Evolutionary conservation across 2,329 filamentous ascomycete genomes (phyloP).

Genomic region (Falciphora oryzae): DNA sequence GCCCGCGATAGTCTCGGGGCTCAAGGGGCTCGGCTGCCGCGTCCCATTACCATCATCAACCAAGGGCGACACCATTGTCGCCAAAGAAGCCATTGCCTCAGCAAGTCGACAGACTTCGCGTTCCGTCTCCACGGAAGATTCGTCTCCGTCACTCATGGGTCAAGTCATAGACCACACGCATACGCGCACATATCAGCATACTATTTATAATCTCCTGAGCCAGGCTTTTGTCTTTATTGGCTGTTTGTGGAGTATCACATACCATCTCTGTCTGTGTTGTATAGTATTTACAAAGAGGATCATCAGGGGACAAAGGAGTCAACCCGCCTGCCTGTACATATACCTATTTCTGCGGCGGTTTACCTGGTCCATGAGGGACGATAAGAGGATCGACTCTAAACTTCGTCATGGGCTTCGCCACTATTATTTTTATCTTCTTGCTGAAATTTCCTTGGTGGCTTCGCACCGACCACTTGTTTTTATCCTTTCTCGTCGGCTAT

Average conservation of each 20-base stretch:
- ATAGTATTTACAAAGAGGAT: neutral
- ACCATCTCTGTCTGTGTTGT: neutral
- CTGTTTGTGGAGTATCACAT: neutral
- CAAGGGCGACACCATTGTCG: neutral
- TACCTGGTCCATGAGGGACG: neutral
- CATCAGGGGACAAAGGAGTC: neutral
- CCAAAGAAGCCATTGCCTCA: neutral
- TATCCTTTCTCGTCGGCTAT: no score
- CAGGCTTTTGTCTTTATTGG: neutral
- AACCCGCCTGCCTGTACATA: neutral
- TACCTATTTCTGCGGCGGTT: neutral
- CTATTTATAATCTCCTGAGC: neutral
- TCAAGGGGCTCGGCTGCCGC: neutral
- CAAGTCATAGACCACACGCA: neutral
- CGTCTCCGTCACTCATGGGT: neutral
- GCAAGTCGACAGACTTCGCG: neutral
- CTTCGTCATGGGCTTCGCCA: neutral
- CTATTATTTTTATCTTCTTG: neutral
- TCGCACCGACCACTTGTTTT: neutral
- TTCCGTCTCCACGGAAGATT: neutral
- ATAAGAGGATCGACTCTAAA: no score
- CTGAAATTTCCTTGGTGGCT: neutral
- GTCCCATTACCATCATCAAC: neutral
- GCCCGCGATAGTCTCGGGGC: constrained; percentile 25
- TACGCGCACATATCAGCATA: neutral